Percentiles rank a stretch among this genome's conserved stretches.
Conservation (phyloP, 768 basidiomycete species). For the Leccinum truebloodii region DNA sequence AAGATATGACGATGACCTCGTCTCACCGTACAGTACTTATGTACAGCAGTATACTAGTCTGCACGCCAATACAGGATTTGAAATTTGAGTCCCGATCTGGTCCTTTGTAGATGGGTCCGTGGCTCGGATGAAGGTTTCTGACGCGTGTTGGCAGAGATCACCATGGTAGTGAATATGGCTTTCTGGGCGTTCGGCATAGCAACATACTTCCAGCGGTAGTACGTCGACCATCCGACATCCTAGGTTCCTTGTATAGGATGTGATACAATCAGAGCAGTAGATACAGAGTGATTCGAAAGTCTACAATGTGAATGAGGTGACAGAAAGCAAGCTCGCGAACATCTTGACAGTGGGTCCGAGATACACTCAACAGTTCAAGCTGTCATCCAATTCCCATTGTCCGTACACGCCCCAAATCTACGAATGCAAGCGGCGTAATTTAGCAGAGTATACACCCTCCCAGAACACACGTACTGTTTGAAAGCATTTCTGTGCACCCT, state of each 20-base stretch:
- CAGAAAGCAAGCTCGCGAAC: background rate
- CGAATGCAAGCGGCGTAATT: background rate
- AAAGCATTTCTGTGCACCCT: slow-evolving; percentile 20
- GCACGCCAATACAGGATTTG: no score
- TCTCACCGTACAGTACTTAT: no score
- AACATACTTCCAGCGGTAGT: background rate
- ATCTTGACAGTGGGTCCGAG: background rate
- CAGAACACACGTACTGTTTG: slow-evolving; percentile 9
- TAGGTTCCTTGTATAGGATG: background rate
- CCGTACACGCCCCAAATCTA: slow-evolving; percentile 26
- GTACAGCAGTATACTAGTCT: no score
- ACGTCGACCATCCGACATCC: no score
- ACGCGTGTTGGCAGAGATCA: no score
- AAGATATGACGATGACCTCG: no score
- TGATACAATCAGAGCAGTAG: background rate
- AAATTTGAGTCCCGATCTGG: no score
- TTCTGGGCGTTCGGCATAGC: background rate
- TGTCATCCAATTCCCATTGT: slow-evolving; percentile 29
- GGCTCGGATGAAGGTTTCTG: no score
- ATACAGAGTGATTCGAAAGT: background rate
- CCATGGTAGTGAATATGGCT: background rate
- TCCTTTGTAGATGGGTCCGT: no score
- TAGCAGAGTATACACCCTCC: background rate
- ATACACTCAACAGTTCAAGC: slow-evolving; percentile 14
- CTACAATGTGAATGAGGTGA: background rate